A percentile compares a stretch with the other conserved stretches of the same genome.
Conservation (phyloP, 768 basidiomycete species). For the Podaxis pistillaris region DNA sequence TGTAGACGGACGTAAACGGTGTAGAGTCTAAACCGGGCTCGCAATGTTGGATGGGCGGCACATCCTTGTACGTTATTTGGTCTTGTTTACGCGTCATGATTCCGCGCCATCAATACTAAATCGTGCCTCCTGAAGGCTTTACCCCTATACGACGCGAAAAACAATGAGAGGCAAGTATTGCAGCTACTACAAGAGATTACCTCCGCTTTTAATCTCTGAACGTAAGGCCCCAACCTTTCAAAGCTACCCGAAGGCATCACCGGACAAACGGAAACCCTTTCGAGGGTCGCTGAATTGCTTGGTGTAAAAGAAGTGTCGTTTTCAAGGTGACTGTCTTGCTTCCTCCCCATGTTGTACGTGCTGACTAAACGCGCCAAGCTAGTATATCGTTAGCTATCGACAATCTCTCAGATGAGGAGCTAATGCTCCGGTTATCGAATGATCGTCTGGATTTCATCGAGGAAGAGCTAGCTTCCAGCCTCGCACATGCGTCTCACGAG, state of each 20-base stretch:
- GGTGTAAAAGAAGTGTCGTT: constrained; percentile 36
- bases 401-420: constrained; percentile 29
- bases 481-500: constrained; percentile 35
- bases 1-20: constrained; percentile 1
- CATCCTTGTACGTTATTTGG: constrained; percentile 21
- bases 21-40: not conserved
- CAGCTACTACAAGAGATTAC: no score
- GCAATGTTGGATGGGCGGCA: not conserved
- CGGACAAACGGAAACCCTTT: constrained; percentile 24
- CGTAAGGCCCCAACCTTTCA: not conserved
- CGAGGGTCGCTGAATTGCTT: constrained; percentile 26
- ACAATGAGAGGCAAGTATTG: no score
- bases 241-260: constrained; percentile 20
- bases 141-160: no score
- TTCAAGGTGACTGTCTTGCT: constrained; percentile 24
- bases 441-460: constrained; percentile 34
- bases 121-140: no score
- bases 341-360: not conserved
- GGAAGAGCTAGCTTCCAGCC: constrained; percentile 33
- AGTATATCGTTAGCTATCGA: constrained; percentile 40
- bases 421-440: constrained; percentile 30
- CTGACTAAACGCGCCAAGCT: not conserved
- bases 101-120: not conserved
- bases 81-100: constrained; percentile 28
- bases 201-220: not conserved